Evolutionary conservation across 2,329 filamentous ascomycete genomes (phyloP), one percentile per base, ranked within the genome.

Genomic region (Phoma sp.): DNA sequence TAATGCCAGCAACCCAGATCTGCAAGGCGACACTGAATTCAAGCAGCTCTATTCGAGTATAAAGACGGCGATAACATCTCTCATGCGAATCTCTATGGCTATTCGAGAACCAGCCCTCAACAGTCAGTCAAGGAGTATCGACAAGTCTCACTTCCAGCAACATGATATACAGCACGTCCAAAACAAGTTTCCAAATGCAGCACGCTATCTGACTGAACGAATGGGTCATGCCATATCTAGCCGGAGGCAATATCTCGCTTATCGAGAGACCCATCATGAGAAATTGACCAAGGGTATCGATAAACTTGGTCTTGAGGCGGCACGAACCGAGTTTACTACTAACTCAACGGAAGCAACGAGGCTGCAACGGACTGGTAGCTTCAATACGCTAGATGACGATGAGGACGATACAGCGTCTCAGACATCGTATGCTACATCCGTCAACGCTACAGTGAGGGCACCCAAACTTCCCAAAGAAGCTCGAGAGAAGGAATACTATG

Each of bases 71-170:
- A 65, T 71, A 12, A 74, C 58, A 1, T 71, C 67, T 29, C 58
- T 77, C 2, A 68, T 75, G 46, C 60, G 69, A 2, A 59, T 76
- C 2, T 74, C 71, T 2, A 70, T 72, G 57, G 50, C 67, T 1
- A 65, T 76, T 36, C 58, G 68, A n/a, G 68, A 73, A 43, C 72
- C 74, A 9, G 69, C 67, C 1, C 66, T 68, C 10, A 63, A 69
- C n/a, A 67, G 67, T 24, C 69, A 70, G 29, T 56, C 66, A 15
- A 55, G 61, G 22, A 65, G 58, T 10, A 67, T 69, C 17, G 64
- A 72, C 41, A 68, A 63, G 22, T 72, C 61, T 3, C 60, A 60
- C 36, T 73, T 62, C 41, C 61, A 71, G 31, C 41, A 41, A 8
- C 62, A 67, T 37, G 73, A 75, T 40, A 64, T 71, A 6, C 29